These are phyloP conservation scores for Penicillium sp. DNA, from an alignment of 2,329 filamentous ascomycete genomes.

Conservation along the genomic window DNA sequence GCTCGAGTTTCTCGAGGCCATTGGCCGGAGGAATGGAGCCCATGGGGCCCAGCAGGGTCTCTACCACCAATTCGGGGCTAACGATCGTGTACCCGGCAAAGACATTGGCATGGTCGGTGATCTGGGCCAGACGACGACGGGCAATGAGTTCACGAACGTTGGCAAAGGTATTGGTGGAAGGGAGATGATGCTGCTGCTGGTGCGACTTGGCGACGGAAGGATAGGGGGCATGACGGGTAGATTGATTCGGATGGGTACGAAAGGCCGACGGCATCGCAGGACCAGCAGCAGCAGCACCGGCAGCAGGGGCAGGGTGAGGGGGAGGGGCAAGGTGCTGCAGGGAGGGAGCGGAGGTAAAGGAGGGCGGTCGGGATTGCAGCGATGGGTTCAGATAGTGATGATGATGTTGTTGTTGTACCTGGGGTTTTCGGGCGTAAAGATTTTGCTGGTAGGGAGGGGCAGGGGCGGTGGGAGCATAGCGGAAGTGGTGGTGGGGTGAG, in stretches of 20 bases:
- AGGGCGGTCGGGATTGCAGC: conserved; percentile 30
- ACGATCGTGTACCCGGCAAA: conserved; percentile 46
- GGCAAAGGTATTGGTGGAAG: conserved; percentile 40
- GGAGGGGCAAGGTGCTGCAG: conserved; percentile 37
- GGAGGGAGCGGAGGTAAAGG: conserved; percentile 26
- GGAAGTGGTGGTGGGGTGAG: conserved; percentile 26
- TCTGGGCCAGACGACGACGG: conserved; percentile 43
- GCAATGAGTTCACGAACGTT: conserved; percentile 43
- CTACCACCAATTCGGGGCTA: conserved; percentile 44
- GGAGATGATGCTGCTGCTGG: conserved; percentile 30
- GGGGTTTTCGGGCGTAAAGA: conserved; percentile 21
- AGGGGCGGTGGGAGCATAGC: conserved; percentile 25
- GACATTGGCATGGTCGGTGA: conserved; percentile 46
- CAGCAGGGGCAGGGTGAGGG: conserved; percentile 29
- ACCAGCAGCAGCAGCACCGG: conserved; percentile 35
- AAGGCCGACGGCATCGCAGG: conserved; percentile 46
- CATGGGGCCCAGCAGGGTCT: conserved; percentile 43
- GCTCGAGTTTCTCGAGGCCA: conserved; percentile 43
- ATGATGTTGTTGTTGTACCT: conserved; percentile 12
- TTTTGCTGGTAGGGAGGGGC: conserved; percentile 27
- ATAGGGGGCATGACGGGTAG: conserved; percentile 39
- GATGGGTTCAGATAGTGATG: conserved; percentile 15
- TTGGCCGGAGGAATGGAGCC: conserved; percentile 40
- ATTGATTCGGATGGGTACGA: conserved; percentile 38
- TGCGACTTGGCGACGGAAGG: conserved; percentile 38